Evolutionary conservation across 768 basidiomycete species (phyloP).

Genomic region (Hericium alpestre): DNA sequence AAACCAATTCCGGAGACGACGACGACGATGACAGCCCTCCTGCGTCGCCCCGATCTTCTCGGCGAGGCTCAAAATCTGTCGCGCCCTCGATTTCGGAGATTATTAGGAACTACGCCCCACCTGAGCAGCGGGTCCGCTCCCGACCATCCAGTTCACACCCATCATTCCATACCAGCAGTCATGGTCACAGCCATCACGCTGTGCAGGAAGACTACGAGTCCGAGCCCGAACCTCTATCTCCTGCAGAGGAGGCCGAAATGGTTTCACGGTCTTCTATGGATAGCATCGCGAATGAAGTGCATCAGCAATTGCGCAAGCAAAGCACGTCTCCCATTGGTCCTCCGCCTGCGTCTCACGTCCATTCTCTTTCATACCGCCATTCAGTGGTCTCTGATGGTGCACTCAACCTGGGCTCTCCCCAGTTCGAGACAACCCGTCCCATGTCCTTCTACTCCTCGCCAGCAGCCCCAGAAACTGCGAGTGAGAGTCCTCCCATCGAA

Average conservation of each 20-base stretch:
- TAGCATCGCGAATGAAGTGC: constrained; percentile 77
- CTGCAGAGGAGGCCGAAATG: constrained; percentile 52
- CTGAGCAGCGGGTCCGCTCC: constrained; percentile 38
- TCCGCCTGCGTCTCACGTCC: constrained; percentile 17
- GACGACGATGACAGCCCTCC: constrained; percentile 5
- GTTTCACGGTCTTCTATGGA: constrained; percentile 79
- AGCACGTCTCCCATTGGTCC: constrained; percentile 26
- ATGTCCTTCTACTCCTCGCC: constrained; percentile 1
- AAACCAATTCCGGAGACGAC: not conserved
- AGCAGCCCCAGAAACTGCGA: constrained; percentile 13
- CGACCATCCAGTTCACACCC: constrained; percentile 35
- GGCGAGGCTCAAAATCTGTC: constrained; percentile 30
- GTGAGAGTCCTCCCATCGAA: constrained; percentile 31
- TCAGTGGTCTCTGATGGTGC: constrained; percentile 13
- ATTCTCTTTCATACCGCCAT: constrained; percentile 17
- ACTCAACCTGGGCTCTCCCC: constrained; percentile 2
- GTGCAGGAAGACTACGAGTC: constrained; percentile 38
- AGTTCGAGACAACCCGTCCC: not conserved
- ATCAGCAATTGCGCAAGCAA: constrained; percentile 57
- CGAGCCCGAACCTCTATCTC: constrained; percentile 36
- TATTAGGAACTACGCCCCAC: constrained; percentile 70
- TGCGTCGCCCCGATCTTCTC: constrained; percentile 13
- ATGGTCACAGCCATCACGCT: constrained; percentile 32
- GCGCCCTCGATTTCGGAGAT: constrained; percentile 84
- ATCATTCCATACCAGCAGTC: constrained; percentile 36